Evolutionary conservation across 345 rosid species (phyloP), one percentile per base, ranked within the genome.

Genomic region (Odontarrhena argentea): DNA sequence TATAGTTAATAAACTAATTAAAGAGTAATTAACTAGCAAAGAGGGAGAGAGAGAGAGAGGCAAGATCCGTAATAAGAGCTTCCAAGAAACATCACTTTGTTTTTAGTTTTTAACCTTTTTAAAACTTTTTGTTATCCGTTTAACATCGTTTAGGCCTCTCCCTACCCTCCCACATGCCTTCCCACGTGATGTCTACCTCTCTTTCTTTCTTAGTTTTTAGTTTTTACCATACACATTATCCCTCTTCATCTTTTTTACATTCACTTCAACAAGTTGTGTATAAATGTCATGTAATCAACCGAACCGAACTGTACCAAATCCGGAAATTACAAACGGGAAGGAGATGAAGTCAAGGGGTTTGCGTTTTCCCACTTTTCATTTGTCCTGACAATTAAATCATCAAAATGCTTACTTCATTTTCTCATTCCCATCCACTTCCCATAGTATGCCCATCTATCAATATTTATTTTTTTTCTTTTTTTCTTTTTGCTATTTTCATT

Each of bases 11-110:
- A 46, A 46, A 71, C 35, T 45, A 55, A 71, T 25, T 45, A 55
- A 62, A 14, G 64, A 30, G 69, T 63, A 67, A 65, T 58, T 65
- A 72, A 65, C 51, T 65, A 73, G 71, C 65, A 50, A 50, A 42
- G 48, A 28, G 32, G 5, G 63, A 32, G 47, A 46, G 42, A 55
- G 54, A 59, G 18, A 47, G 36, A 56, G 70, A 72, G 86, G 85
- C 88, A 79, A 91, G 96, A 87, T 87, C 92, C 96, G 84, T 40
- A 77, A 80, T 89, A 71, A 68, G 83, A 81, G 92, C 79, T 61
- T 42, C 57, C 73, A 67, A 73, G 65, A 73, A 79, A 79, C 74
- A 64, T 74, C 80, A 32, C 24, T 56, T 65, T 59, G 26, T 65
- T 55, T 36, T 15, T 47, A 53, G 51, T 55, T 36, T 30, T 70